Base-by-base conservation (phyloP, 139 green algal genomes). In the Gonium pectorale region DNA sequence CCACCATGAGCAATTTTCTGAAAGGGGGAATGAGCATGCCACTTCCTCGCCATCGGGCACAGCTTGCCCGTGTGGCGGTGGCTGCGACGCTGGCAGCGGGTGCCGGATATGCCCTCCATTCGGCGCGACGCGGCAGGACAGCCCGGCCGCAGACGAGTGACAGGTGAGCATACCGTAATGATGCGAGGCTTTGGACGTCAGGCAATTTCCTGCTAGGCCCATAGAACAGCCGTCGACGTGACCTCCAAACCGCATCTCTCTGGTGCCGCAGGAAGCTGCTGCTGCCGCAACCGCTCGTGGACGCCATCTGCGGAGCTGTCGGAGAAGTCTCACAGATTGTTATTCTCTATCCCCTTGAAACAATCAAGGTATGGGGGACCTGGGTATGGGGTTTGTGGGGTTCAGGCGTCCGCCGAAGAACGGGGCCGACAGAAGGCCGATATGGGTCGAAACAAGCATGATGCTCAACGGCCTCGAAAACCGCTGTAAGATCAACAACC, bases 331-430 rank as follows among this genome's bases (percentile, higher is more conserved):
- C 83, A 3, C 90, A 92, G 29, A 87, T 96, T 9, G 82, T 81
- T 4, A 62, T 92, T 6, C 81, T 96, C 3, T 96, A 95, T 44
- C 93, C 93, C 0, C 72, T 96, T 2, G 93, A 96, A 51, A 95
- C 91, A 0, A 82, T 96, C 44, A 96, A 95, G 90, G 92, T 94
- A 41, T 0, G 62, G 0, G 6, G 35, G 29, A 17, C 11, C 37
- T 27, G 31, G 49, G n/a, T 13, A n/a, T n/a, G n/a, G n/a, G n/a
- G n/a, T n/a, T n/a, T n/a, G n/a, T n/a, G n/a, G n/a, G n/a, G n/a
- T n/a, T n/a, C n/a, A n/a, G n/a, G n/a, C n/a, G n/a, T n/a, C n/a
- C n/a, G n/a, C n/a, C n/a, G n/a, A n/a, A n/a, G n/a, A n/a, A n/a
- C n/a, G n/a, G n/a, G n/a, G n/a, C n/a, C n/a, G n/a, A n/a, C n/a